Percentiles rank a stretch among this genome's conserved stretches.
phyloP scores from a whole-genome alignment of 1,284 basidiomycete species.

The Vanrija pseudolonga region DNA sequence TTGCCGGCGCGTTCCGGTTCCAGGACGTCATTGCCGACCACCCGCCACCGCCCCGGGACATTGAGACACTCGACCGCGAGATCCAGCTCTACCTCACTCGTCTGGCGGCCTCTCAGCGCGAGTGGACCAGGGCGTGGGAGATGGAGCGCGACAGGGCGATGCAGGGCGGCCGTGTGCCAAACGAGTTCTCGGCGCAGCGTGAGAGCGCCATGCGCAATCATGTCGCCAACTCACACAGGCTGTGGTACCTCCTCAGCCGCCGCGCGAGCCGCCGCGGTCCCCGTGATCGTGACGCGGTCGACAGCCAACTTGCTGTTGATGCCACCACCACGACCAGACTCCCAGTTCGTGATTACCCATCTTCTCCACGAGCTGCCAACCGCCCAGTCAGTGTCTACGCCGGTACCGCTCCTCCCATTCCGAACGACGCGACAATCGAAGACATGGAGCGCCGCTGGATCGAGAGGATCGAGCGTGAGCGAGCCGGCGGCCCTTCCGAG shows the following conservation, averaged over 20 bases:
- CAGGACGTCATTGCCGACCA: too few species aligned
- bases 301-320: background rate
- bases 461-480: slow-evolving; percentile 5
- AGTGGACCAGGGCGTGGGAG: slow-evolving; percentile 6
- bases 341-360: background rate
- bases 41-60: background rate
- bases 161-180: slow-evolving; percentile 3
- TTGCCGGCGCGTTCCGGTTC: too few species aligned
- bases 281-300: background rate
- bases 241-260: slow-evolving; percentile 5
- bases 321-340: background rate
- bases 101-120: slow-evolving; percentile 7
- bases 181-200: slow-evolving; percentile 2
- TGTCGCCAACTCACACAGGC: slow-evolving; percentile 10
- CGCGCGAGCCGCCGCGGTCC: background rate
- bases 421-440: background rate
- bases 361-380: too few species aligned
- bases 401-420: background rate
- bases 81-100: slow-evolving; percentile 3
- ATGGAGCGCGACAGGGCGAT: slow-evolving; percentile 5
- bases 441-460: slow-evolving; percentile 8
- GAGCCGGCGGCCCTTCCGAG: background rate
- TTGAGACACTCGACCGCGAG: slow-evolving; percentile 9
- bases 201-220: slow-evolving; percentile 9
- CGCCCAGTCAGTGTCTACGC: too few species aligned